Conservation (phyloP, 1,284 basidiomycete species). For the Moniliella sp. region DNA sequence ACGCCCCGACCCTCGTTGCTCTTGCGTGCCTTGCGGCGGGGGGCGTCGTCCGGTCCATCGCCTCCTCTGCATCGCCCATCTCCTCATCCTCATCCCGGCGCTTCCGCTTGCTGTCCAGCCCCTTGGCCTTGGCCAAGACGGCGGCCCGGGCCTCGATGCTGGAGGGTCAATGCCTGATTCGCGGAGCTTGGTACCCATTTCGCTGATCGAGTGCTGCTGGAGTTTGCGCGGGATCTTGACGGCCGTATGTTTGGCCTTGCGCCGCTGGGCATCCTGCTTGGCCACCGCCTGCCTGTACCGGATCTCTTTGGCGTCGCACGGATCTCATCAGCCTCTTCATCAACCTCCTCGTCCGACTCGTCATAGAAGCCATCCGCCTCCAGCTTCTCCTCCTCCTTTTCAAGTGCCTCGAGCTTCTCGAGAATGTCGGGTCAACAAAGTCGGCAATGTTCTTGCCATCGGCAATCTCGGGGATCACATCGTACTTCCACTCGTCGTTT, state of each 20-base stretch:
- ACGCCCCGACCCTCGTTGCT: neutral
- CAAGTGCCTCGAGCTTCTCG: constrained; percentile 81
- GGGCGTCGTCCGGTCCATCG: too few species aligned
- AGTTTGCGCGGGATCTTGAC: constrained; percentile 56
- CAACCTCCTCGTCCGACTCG: constrained; percentile 47
- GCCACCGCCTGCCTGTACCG: constrained; percentile 44
- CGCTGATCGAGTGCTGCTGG: constrained; percentile 60
- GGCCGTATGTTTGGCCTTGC: too few species aligned
- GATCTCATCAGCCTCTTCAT: constrained; percentile 51
- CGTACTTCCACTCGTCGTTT: constrained; percentile 84
- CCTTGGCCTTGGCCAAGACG: constrained; percentile 56
- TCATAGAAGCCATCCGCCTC: constrained; percentile 92
- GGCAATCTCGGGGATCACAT: constrained; percentile 84
- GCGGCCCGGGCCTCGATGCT: constrained; percentile 67
- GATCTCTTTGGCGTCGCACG: constrained; percentile 51
- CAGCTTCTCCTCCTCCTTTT: constrained; percentile 82
- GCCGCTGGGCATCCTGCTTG: constrained; percentile 59
- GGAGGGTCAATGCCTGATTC: constrained; percentile 69
- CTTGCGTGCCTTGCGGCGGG: neutral
- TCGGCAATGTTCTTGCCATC: constrained; percentile 97
- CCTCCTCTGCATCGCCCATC: neutral
- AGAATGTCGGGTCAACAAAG: constrained; percentile 96
- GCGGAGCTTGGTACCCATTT: constrained; percentile 60
- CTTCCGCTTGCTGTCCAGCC: constrained; percentile 44
- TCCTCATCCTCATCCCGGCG: constrained; percentile 9